Base-by-base conservation (phyloP, 1,284 basidiomycete genomes). In the Puccinia polysora region DNA sequence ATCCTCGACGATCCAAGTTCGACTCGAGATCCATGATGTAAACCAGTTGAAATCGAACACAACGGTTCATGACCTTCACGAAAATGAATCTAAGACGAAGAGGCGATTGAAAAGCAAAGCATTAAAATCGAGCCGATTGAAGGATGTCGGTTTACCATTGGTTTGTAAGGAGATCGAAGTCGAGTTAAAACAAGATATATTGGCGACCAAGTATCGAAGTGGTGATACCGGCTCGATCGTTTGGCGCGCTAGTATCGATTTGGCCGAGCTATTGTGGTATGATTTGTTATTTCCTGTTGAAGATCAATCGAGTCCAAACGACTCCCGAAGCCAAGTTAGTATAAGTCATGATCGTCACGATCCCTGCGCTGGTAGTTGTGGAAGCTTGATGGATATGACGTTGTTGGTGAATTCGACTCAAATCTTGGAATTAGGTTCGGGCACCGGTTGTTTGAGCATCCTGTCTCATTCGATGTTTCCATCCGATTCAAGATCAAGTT, bases 361-460 rank as follows among this genome's bases (percentile, higher is more conserved):
- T n/a, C n/a, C n/a, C n/a, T n/a, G n/a, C n/a, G n/a, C n/a, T n/a
- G 30, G 36, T n/a, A n/a, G n/a, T n/a, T n/a, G n/a, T n/a, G n/a
- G n/a, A n/a, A n/a, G n/a, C n/a, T n/a, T n/a, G n/a, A 25, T 56
- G 28, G 28, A 56, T 15, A 56, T 56, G 53, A 25, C 7, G n/a
- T 32, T 56, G 8, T 56, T 56, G 2, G 53, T 25, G 18, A 32
- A 25, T 32, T 32, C 53, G n/a, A 12, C 6, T 20, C 53, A 34
- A 12, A 56, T 56, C 36, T 34, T 56, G 18, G 53, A 56, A 56
- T 32, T 56, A n/a, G 53, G 53, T 56, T 25, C 53, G 36, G 53
- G 53, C n/a, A n/a, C n/a, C n/a, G n/a, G n/a, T n/a, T n/a, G n/a
- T n/a, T n/a, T n/a, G n/a, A n/a, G n/a, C n/a, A 28, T 32, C 7